These are phyloP conservation scores for Triticum monococcum DNA, from an alignment of 176 grass and related monocot genomes.

Conservation along the genomic window DNA sequence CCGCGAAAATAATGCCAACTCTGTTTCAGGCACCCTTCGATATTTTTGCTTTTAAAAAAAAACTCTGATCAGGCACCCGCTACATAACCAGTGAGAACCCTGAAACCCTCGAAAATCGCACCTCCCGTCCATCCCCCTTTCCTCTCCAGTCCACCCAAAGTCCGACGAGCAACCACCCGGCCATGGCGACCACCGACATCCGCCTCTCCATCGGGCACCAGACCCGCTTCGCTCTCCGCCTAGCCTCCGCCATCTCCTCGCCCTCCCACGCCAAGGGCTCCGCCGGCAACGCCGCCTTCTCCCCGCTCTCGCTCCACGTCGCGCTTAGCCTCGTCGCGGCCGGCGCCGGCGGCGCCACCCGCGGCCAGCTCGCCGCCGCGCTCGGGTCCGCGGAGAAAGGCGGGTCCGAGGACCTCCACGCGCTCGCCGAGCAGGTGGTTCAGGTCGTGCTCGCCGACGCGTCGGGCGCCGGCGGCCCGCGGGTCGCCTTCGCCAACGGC, in stretches of 20 bases:
- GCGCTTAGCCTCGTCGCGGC: slow-evolving; percentile 71
- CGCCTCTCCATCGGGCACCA: slow-evolving; percentile 68
- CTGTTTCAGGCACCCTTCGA: background rate
- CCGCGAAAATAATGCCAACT: no score
- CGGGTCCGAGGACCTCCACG: slow-evolving; percentile 24
- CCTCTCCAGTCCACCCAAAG: background rate
- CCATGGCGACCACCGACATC: slow-evolving; percentile 57
- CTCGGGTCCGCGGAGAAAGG: background rate
- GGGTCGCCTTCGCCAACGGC: slow-evolving; percentile 50
- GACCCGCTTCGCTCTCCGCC: slow-evolving; percentile 59
- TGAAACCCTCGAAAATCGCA: background rate
- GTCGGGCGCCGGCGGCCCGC: slow-evolving; percentile 60
- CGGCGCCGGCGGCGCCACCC: slow-evolving; percentile 53
- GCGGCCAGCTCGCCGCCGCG: slow-evolving; percentile 47
- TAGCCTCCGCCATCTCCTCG: slow-evolving; percentile 50
- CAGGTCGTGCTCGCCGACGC: slow-evolving; percentile 73
- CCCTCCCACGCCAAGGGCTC: background rate
- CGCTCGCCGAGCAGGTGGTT: slow-evolving; percentile 62
- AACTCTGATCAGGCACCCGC: background rate
- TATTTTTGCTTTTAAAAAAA: no score
- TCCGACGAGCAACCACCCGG: background rate
- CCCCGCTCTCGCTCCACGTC: slow-evolving; percentile 79
- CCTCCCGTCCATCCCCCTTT: background rate
- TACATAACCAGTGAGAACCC: background rate
- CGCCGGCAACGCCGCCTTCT: slow-evolving; percentile 56